Conservation (phyloP, 768 basidiomycete genomes). For the Cystoderma amianthinum region DNA sequence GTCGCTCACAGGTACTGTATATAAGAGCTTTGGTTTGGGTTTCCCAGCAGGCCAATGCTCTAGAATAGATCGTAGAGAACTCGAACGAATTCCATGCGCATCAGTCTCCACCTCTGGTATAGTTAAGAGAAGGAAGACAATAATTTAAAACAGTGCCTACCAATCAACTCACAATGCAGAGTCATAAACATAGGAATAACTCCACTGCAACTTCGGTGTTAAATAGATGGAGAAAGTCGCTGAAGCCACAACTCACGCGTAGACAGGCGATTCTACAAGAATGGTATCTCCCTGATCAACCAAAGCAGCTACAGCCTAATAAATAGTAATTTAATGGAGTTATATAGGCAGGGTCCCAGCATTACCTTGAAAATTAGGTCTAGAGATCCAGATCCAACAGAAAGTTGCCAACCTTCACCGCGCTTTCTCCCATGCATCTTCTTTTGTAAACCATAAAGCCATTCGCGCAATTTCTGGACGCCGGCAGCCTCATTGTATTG, state of each 20-base stretch:
- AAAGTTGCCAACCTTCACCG: constrained; percentile 68
- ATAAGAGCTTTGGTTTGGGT: constrained; percentile 70
- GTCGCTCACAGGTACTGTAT: constrained; percentile 65
- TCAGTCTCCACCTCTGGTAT: constrained; percentile 75
- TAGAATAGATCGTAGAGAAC: constrained; percentile 53
- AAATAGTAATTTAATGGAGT: constrained; percentile 2
- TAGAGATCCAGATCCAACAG: constrained; percentile 81
- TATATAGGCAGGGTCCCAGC: constrained; percentile 8
- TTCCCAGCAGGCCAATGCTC: constrained; percentile 70
- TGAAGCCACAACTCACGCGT: constrained; percentile 41
- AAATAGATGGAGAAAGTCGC: constrained; percentile 6
- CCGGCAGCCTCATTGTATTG: constrained; percentile 78
- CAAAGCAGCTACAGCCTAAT: constrained; percentile 62
- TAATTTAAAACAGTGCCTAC: too few relatives aligned
- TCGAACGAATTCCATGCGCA: constrained; percentile 56
- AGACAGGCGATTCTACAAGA: constrained; percentile 78
- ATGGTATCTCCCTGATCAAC: constrained; percentile 76
- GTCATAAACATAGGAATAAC: constrained; percentile 56
- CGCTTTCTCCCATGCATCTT: constrained; percentile 53
- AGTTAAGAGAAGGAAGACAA: too few relatives aligned
- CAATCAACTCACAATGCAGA: constrained; percentile 53
- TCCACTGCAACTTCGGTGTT: constrained; percentile 40
- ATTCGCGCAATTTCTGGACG: constrained; percentile 51
- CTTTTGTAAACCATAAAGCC: constrained; percentile 70
- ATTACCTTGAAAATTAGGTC: constrained; percentile 84